These are phyloP conservation scores for Cubamyces lactineus DNA, from an alignment of 768 basidiomycete species.

Conservation along the genomic window DNA sequence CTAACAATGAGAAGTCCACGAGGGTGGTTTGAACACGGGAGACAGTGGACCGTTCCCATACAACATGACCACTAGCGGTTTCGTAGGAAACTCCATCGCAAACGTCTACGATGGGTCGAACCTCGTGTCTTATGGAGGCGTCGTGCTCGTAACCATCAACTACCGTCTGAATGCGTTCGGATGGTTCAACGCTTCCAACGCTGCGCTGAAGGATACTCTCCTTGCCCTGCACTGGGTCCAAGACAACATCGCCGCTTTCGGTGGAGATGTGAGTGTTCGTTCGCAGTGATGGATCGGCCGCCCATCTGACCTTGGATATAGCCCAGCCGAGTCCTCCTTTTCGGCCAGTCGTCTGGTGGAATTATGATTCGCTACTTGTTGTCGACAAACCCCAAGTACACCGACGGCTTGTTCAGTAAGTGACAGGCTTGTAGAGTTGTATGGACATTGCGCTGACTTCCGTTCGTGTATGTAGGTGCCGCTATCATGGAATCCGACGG, in stretches of 20 bases:
- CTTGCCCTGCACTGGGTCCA: constrained; percentile 20
- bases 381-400: constrained; percentile 10
- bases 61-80: constrained; percentile 19
- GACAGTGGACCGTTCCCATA: constrained; percentile 17
- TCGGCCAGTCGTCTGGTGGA: constrained; percentile 15
- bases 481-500: constrained; percentile 19
- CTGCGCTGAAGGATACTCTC: constrained; percentile 12
- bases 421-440: not conserved
- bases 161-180: constrained; percentile 16
- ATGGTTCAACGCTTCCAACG: constrained; percentile 22
- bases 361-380: constrained; percentile 19
- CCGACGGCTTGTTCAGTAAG: constrained; percentile 18
- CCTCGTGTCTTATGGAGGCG: constrained; percentile 17
- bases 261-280: constrained; percentile 12
- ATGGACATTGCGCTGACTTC: not conserved
- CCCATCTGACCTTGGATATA: not conserved
- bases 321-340: constrained; percentile 15
- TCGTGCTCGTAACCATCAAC: constrained; percentile 18
- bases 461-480: constrained; percentile 3
- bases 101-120: constrained; percentile 21
- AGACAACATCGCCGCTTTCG: constrained; percentile 19
- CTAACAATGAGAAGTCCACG: constrained; percentile 3
- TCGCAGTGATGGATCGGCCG: not conserved
- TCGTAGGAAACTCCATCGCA: constrained; percentile 14
- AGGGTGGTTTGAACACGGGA: constrained; percentile 17